phyloP scores from a whole-genome alignment of 495 filamentous ascomycete genomes.

The Penicillium parvum region DNA sequence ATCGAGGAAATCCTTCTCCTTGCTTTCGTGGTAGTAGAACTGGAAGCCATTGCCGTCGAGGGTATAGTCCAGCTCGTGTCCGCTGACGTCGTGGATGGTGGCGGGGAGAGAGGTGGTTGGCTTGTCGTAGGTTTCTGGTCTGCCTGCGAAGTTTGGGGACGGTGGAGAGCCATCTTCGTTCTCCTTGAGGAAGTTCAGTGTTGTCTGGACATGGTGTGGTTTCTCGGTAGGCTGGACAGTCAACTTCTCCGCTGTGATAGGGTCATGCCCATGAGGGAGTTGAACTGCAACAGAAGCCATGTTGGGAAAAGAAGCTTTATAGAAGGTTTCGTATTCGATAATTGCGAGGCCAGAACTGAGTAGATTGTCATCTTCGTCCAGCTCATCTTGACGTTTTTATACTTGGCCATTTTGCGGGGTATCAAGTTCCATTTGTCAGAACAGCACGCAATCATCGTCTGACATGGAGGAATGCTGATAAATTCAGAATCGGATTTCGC shows the following conservation, averaged over 20 bases:
- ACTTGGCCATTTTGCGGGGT: constrained; percentile 16
- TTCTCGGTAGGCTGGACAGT: constrained; percentile 15
- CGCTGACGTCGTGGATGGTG: constrained; percentile 45
- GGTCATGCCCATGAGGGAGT: constrained; percentile 10
- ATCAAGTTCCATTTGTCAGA: constrained; percentile 27
- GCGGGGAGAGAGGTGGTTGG: constrained; percentile 28
- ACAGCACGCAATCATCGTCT: constrained; percentile 32
- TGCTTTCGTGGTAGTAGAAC: constrained; percentile 43
- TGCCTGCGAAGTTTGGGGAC: constrained; percentile 41
- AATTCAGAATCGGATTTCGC: constrained; percentile 13
- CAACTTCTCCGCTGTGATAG: constrained; percentile 16
- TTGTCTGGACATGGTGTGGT: constrained; percentile 49
- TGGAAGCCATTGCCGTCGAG: constrained; percentile 50
- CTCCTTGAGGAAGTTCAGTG: constrained; percentile 57
- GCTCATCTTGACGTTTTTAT: constrained; percentile 6
- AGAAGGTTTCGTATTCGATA: no score
- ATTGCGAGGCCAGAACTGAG: neutral
- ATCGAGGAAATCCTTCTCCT: constrained; percentile 51
- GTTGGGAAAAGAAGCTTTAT: no score
- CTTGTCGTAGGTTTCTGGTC: constrained; percentile 49
- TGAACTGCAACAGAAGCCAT: constrained; percentile 45
- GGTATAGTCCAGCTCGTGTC: constrained; percentile 45
- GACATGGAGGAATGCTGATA: constrained; percentile 27
- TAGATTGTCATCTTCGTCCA: neutral
- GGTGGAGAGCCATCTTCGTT: constrained; percentile 55